These are phyloP conservation scores for Polytrichum formosum DNA, from an alignment of 225 moss, liverwort and hornwort species.

Conservation along the genomic window DNA sequence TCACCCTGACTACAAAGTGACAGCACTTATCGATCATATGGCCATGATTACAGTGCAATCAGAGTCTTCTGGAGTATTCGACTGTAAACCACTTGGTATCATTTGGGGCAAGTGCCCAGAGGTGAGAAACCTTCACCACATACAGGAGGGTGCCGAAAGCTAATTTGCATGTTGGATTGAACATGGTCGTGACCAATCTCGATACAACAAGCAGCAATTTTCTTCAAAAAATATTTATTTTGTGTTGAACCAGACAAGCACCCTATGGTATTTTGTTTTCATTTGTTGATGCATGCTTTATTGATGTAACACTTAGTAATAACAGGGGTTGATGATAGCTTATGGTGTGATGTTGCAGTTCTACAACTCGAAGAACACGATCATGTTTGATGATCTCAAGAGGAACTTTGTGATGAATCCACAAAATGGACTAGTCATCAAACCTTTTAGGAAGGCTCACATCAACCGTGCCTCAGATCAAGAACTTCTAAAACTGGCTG, in stretches of 20 bases:
- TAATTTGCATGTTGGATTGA: not conserved
- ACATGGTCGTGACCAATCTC: no score
- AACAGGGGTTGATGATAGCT: not conserved
- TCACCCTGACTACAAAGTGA: slow-evolving; percentile 87
- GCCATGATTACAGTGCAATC: slow-evolving; percentile 99
- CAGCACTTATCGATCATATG: slow-evolving; percentile 76
- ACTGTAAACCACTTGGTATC: slow-evolving; percentile 95
- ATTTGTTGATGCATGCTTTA: no score
- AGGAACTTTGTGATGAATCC: slow-evolving; percentile 99
- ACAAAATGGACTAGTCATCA: slow-evolving; percentile 87
- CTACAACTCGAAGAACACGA: slow-evolving; percentile 76
- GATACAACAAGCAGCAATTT: no score
- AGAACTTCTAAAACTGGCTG: slow-evolving; percentile 76
- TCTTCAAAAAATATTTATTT: no score
- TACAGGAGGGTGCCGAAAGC: not conserved
- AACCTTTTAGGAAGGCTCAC: slow-evolving; percentile 87
- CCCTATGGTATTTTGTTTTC: no score
- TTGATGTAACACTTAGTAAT: no score
- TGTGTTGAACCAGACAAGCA: no score
- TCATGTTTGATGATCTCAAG: slow-evolving; percentile 95
- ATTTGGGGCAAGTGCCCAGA: slow-evolving; percentile 92
- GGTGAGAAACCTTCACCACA: slow-evolving; percentile 11
- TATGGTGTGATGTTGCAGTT: slow-evolving; percentile 53
- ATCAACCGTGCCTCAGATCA: slow-evolving; percentile 77
- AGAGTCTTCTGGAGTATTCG: slow-evolving; percentile 74